Percentiles rank a stretch among this genome's conserved stretches.
Evolutionary conservation across 345 rosid genomes (phyloP).

Genomic region (Excoecaria cochinchinensis): DNA sequence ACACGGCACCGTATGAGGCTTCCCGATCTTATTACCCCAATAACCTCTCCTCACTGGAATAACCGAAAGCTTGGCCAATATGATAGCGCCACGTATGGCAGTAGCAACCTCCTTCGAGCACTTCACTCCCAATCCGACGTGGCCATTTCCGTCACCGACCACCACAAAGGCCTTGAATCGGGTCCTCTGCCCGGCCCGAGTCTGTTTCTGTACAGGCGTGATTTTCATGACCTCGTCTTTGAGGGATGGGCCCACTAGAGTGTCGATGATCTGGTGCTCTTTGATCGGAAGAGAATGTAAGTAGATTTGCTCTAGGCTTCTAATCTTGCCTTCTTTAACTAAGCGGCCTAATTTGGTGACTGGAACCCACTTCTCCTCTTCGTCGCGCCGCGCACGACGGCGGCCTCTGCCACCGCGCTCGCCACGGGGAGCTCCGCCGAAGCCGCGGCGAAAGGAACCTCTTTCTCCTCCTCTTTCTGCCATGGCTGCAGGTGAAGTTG

Average conservation of each 20-base stretch:
- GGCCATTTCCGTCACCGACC: conserved; percentile 59
- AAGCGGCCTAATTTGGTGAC: conserved; percentile 90
- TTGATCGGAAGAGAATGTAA: conserved; percentile 84
- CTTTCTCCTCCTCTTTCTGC: conserved; percentile 71
- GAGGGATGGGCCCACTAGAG: conserved; percentile 57
- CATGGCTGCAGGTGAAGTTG: conserved; percentile 28
- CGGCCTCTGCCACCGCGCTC: conserved; percentile 57
- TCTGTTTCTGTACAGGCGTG: conserved; percentile 89
- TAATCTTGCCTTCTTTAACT: conserved; percentile 49
- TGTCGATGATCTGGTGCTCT: conserved; percentile 81
- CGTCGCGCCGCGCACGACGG: conserved; percentile 61
- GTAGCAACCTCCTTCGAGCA: conserved; percentile 73
- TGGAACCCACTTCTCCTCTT: conserved; percentile 82
- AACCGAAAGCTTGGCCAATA: conserved; percentile 59
- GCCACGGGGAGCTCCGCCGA: conserved; percentile 49
- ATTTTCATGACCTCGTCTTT: conserved; percentile 97
- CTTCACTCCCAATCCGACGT: conserved; percentile 70
- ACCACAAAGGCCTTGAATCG: conserved; percentile 75
- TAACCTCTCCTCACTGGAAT: conserved; percentile 70
- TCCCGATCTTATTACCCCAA: conserved; percentile 79
- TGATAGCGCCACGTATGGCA: conserved; percentile 63
- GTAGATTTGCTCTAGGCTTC: conserved; percentile 64
- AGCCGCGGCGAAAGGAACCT: conserved; percentile 63
- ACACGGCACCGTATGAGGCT: conserved; percentile 67
- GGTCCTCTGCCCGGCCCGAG: conserved; percentile 73